Base-by-base conservation (phyloP, 2,329 filamentous ascomycete genomes). In the Lachnellula occidentalis region DNA sequence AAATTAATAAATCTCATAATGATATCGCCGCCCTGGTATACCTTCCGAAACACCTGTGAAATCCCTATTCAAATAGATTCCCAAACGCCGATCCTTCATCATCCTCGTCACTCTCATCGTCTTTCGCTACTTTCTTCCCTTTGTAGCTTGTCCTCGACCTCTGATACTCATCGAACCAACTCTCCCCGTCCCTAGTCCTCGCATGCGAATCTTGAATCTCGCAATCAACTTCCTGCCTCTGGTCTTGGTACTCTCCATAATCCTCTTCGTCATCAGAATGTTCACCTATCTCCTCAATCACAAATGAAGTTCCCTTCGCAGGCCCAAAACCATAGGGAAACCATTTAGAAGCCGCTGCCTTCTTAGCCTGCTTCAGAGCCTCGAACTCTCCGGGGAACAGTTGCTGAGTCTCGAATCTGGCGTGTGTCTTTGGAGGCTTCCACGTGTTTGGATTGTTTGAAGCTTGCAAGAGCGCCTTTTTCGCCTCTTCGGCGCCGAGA, bases 261-360 rank as follows among this genome's bases (percentile, higher is more conserved):
- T 73, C 69, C 57, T 75, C 72, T 43, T 75, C 73, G 45, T 74
- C 70, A 17, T 75, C 71, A 7, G 68, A 69, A 9, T 72, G 61
- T 39, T 75, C 73, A 1, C 70, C 74, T 27, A 77, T 69, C 48
- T 75, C 73, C 56, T 77, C 74, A 49, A 78, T 70, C 3, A 76
- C 72, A 55, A 78, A 75, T 12, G 55, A 70, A 0, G 66, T 71
- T 2, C 73, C 73, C 0, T 65, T 72, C 2, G 73, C 72, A 2
- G 73, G 71, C 0, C 76, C 74, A 59, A 69, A 78, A 1, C 74
- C 74, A 51, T 75, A 77, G 0, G 74, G 74, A 49, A 77, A 77
- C 63, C 70, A 77, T 63, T 78, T 78, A 36, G 70, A 60, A 0
- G 73, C 75, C 8, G 70, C 67, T 0, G 73, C 72, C 46, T 73